Percentiles rank a stretch among this genome's conserved stretches.
These are phyloP conservation scores for Malus domestica DNA, from an alignment of 306 rosid species.

Conservation along the genomic window ASM211411v1 NC_041803.1:43258501-43259000, in stretches of 20 bases:
- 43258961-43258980: too few species aligned
- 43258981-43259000: too few species aligned
- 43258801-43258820: too few species aligned
- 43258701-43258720: background rate
- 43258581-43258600: slow-evolving; percentile 16
- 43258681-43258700: slow-evolving; percentile 14
- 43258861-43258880: too few species aligned
- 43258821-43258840: too few species aligned
- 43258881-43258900: too few species aligned
- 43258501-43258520: background rate
- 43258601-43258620: slow-evolving; percentile 28
- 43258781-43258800: background rate
- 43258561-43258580: slow-evolving; percentile 10
- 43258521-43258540: background rate
- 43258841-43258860: too few species aligned
- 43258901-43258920: too few species aligned
- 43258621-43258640: slow-evolving; percentile 26
- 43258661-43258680: background rate
- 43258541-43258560: background rate
- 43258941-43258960: too few species aligned
- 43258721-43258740: background rate
- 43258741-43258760: background rate
- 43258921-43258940: too few species aligned
- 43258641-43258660: background rate
- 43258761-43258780: background rate